phyloP scores from a whole-genome alignment of 805 yeast species.

The Nakazawaea wickerhamii region DNA sequence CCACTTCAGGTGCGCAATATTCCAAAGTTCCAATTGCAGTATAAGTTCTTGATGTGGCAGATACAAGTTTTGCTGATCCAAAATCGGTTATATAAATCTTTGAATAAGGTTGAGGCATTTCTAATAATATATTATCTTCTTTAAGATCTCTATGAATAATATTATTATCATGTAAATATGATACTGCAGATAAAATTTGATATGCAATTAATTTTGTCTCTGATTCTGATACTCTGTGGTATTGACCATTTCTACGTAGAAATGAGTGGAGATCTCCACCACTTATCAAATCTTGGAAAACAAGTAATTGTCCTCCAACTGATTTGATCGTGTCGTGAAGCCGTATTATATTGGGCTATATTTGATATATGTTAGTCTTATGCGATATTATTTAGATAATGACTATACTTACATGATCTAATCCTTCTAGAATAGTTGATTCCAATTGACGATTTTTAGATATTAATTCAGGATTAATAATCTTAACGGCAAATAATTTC shows the following conservation, averaged over 20 bases:
- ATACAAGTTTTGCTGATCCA: constrained; percentile 38
- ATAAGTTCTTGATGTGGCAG: neutral
- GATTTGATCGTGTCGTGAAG: constrained; percentile 30
- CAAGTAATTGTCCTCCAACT: constrained; percentile 29
- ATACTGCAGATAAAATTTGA: constrained; percentile 52
- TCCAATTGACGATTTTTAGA: constrained; percentile 23
- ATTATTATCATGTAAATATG: constrained; percentile 46
- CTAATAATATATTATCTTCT: constrained; percentile 57
- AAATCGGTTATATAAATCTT: constrained; percentile 62
- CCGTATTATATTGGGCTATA: constrained; percentile 43
- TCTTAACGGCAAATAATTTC: constrained; percentile 45
- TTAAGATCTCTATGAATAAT: constrained; percentile 66
- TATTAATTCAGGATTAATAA: constrained; percentile 28
- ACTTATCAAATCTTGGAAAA: constrained; percentile 43
- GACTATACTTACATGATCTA: constrained; percentile 34
- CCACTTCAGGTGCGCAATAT: constrained; percentile 69
- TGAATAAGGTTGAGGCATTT: constrained; percentile 46
- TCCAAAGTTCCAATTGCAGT: constrained; percentile 48
- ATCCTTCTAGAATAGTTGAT: constrained; percentile 32
- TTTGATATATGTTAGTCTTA: neutral
- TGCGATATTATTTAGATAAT: no score
- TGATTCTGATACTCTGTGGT: constrained; percentile 43
- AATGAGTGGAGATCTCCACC: constrained; percentile 61
- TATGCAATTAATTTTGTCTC: constrained; percentile 48
- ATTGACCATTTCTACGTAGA: constrained; percentile 34